Evolutionary conservation across 2,329 filamentous ascomycete species (phyloP).

Genomic region (Diplodia mutila): DNA sequence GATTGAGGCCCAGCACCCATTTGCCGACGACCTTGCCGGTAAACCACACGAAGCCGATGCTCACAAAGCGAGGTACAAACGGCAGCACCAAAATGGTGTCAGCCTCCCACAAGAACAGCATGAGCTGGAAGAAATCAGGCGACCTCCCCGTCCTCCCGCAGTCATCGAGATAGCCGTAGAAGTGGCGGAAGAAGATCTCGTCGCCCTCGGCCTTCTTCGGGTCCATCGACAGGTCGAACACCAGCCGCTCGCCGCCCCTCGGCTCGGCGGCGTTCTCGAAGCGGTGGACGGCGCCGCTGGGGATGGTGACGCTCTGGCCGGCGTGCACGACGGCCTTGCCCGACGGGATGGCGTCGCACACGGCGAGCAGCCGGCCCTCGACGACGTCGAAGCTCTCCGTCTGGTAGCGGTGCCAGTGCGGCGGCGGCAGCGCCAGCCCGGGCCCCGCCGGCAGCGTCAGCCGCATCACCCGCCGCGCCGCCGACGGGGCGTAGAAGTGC

Average conservation of each 20-base stretch:
- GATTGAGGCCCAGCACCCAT: conserved; percentile 12
- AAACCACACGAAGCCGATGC: conserved; percentile 13
- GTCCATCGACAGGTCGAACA: conserved; percentile 20
- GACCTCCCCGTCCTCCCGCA: neutral
- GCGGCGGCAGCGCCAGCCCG: conserved; percentile 3
- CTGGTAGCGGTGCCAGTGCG: conserved; percentile 18
- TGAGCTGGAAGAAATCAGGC: conserved; percentile 21
- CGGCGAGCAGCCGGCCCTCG: conserved; percentile 5
- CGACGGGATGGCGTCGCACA: neutral
- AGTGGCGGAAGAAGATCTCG: conserved; percentile 24
- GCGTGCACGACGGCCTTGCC: neutral
- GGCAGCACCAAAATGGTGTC: conserved; percentile 24
- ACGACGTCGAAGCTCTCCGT: conserved; percentile 14
- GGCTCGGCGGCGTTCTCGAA: conserved; percentile 20
- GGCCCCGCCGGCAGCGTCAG: conserved; percentile 1
- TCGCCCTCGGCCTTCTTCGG: conserved; percentile 16
- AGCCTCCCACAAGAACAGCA: conserved; percentile 21
- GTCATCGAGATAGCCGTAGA: conserved; percentile 24
- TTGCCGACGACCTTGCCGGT: conserved; percentile 1
- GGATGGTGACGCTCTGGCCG: conserved; percentile 14
- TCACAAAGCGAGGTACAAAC: neutral
- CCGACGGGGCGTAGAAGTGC: conserved; percentile 5
- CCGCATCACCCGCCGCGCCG: conserved; percentile 4
- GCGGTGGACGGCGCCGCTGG: conserved; percentile 17
- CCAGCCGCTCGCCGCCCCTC: conserved; percentile 11